Evolutionary conservation across 2,329 filamentous ascomycete species (phyloP).

Genomic region (Talaromyces piceae): DNA sequence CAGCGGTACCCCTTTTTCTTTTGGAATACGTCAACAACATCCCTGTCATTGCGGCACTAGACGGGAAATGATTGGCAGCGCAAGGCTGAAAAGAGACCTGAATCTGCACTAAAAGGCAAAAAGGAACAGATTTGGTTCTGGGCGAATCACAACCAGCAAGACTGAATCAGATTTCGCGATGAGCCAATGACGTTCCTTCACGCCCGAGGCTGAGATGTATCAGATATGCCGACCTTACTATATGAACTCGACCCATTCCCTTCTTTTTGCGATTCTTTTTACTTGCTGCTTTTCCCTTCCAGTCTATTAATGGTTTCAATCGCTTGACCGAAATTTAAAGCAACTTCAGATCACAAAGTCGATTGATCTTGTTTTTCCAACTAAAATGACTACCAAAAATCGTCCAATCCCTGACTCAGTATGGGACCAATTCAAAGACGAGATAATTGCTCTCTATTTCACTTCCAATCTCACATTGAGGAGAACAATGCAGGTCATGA

Average conservation of each 20-base stretch:
- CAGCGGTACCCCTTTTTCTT: neutral
- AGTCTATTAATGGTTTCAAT: too few relatives aligned
- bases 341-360: too few relatives aligned
- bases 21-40: neutral
- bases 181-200: neutral
- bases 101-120: neutral
- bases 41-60: neutral
- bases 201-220: neutral
- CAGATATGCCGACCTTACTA: neutral
- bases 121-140: neutral
- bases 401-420: neutral
- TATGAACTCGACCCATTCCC: neutral
- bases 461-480: neutral
- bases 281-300: neutral
- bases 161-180: constrained; percentile 1
- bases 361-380: neutral
- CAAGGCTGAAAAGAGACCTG: neutral
- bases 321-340: neutral
- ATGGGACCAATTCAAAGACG: constrained; percentile 1
- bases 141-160: constrained; percentile 1
- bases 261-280: neutral
- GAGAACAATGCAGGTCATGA: constrained; percentile 2
- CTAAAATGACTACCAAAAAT: neutral
- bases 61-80: neutral
- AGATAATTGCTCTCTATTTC: constrained; percentile 6